phyloP scores from a whole-genome alignment of 73 alveolate species.

The Symbiodinium pilosum region DNA sequence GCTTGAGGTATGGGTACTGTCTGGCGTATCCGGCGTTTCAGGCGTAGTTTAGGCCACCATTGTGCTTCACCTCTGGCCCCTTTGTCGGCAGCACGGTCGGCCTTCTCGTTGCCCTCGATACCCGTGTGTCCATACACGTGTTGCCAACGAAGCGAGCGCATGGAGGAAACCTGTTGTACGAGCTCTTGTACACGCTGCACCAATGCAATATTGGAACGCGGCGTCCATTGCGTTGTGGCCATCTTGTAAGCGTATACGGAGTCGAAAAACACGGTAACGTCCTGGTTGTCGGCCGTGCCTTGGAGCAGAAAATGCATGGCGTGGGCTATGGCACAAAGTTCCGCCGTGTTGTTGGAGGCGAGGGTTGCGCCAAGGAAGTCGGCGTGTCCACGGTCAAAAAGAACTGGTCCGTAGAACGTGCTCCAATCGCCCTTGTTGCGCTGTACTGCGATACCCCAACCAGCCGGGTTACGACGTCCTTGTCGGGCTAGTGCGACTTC shows the following conservation, averaged over 20 bases:
- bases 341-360: slow-evolving; percentile 27
- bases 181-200: background rate
- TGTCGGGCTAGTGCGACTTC: background rate
- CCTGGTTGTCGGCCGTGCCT: background rate
- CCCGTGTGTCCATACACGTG: slow-evolving; percentile 50
- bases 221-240: slow-evolving; percentile 41
- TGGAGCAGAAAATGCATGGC: slow-evolving; percentile 10
- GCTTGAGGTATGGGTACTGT: background rate
- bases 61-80: background rate
- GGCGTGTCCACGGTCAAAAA: background rate
- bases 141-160: background rate
- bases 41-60: background rate
- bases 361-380: background rate
- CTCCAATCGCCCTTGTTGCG: background rate
- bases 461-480: background rate
- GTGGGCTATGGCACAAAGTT: slow-evolving; percentile 40
- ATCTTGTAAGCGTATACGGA: slow-evolving; percentile 9
- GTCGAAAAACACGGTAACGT: background rate
- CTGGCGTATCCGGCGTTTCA: background rate
- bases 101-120: background rate
- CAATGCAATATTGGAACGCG: background rate
- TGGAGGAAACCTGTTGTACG: background rate
- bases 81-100: background rate
- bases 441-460: slow-evolving; percentile 23
- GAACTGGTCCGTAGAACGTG: slow-evolving; percentile 1